Evolutionary conservation across 192 early-diverging fungal species (phyloP).

Genomic region (Entomortierella chlamydospora): DNA sequence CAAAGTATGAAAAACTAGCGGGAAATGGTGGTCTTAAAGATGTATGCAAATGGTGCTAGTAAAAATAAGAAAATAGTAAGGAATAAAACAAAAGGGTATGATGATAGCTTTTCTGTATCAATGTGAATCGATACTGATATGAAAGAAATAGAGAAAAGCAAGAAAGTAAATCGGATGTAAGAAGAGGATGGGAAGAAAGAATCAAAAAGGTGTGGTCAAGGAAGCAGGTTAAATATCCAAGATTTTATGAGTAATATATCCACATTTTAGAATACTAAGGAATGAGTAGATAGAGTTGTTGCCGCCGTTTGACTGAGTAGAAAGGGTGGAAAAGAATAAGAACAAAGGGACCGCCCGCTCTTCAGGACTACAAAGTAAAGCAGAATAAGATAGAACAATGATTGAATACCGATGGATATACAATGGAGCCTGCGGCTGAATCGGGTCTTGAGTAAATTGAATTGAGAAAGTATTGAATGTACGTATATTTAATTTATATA

Average conservation of each 20-base stretch:
- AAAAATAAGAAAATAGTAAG: neutral
- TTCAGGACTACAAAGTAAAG: neutral
- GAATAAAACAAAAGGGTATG: neutral
- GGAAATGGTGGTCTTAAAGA: constrained; percentile 1
- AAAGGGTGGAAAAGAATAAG: constrained; percentile 1
- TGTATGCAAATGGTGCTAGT: neutral
- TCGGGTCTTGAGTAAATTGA: neutral
- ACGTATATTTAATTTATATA: neutral
- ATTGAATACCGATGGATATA: constrained; percentile 4
- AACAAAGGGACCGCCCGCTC: neutral
- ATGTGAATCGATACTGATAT: neutral
- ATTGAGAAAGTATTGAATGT: neutral
- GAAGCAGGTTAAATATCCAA: constrained; percentile 14
- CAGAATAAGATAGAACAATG: neutral
- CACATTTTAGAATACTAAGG: neutral
- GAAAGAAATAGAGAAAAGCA: neutral
- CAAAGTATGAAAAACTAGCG: neutral
- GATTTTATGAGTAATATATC: neutral
- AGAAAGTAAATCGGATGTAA: neutral
- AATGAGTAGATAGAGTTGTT: neutral
- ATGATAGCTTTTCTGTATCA: neutral
- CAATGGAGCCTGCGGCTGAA: neutral
- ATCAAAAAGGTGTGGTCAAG: neutral
- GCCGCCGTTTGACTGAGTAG: neutral
- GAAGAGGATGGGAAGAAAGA: neutral